Evolutionary conservation across 139 green algal genomes (phyloP), one percentile per base, ranked within the genome.

Genomic region (Auxenochlorella pyrenoidosa): DNA sequence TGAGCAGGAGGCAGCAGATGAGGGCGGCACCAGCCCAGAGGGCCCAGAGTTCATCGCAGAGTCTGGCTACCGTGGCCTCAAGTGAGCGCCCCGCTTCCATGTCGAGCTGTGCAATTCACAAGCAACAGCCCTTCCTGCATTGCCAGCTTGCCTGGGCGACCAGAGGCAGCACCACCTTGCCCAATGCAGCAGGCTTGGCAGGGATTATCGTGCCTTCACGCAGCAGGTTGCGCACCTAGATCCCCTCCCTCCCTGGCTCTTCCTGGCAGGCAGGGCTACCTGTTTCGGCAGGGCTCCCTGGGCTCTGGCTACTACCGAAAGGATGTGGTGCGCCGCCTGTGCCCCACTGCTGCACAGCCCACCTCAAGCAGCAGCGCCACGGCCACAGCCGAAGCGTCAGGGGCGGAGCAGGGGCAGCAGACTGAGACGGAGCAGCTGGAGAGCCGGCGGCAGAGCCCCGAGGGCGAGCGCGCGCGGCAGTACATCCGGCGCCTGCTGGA

Each of bases 291-390:
- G 6, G 83, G 75, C 12, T 83, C 47, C 47, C 34, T 51, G 44
- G 88, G 83, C 12, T 13, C n/a, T 3, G 88, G 88, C 19, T 91
- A 91, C 63, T 91, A 91, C n/a, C 86, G 88, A 34, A 89, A 88
- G n/a, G 88, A 91, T 40, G 81, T 91, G 40, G 75, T 54, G 38
- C 75, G 44, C 15, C 83, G 43, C 30, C 76, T 87, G 63, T 85
- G 80, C 63, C 5, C 79, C 40, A 38, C 73, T 13, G 54, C 18
- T 24, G 15, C 18, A 3, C 54, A 22, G 54, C 54, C 54, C 54
- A 63, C 15, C 54, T 24, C 54, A 2, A 24, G 54, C 16, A 63
- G 54, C 54, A 63, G 54, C 54, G 10, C 10, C 18, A 24, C 54
- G 4, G 43, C 70, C 73, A 51, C 66, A 68, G 85, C 79, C 66